Percentiles rank a stretch among this genome's conserved stretches.
Evolutionary conservation across 1,284 basidiomycete species (phyloP).

Genomic region (Anthracocystis panici-leucophaei): DNA sequence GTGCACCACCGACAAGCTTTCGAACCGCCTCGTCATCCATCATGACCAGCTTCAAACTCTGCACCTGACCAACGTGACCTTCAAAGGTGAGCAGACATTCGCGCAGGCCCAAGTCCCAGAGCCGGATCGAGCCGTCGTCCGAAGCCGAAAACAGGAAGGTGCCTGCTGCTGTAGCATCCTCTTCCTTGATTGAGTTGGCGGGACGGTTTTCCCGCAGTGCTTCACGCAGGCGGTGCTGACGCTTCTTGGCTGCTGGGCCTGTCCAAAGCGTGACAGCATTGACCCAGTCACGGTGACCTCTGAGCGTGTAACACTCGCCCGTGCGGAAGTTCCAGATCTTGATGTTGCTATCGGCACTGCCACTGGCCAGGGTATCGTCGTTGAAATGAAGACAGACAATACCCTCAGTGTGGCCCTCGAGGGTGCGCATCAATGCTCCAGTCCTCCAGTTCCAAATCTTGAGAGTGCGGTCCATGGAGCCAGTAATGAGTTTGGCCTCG

Average conservation of each 20-base stretch:
- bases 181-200: conserved; percentile 73
- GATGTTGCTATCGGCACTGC: conserved; percentile 67
- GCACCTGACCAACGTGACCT: conserved; percentile 95
- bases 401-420: conserved; percentile 90
- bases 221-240: conserved; percentile 35
- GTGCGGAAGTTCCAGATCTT: conserved; percentile 89
- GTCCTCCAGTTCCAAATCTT: conserved; percentile 98
- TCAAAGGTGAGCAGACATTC: conserved; percentile 86
- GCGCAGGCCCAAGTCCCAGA: conserved; percentile 89
- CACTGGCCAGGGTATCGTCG: conserved; percentile 83
- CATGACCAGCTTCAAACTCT: conserved; percentile 85
- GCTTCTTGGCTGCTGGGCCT: conserved; percentile 71
- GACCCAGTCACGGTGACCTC: conserved; percentile 96
- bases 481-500: conserved; percentile 93
- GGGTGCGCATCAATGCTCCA: conserved; percentile 86
- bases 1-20: conserved; percentile 56
- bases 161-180: conserved; percentile 43
- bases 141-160: conserved; percentile 87
- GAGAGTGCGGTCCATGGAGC: conserved; percentile 94
- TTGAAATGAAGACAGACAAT: conserved; percentile 94
- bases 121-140: conserved; percentile 90
- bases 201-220: conserved; percentile 37
- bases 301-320: conserved; percentile 89
- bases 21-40: conserved; percentile 64
- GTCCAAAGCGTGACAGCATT: conserved; percentile 96